Conservation (phyloP, 2,329 filamentous ascomycete genomes). For the Fusarium siculi region DNA sequence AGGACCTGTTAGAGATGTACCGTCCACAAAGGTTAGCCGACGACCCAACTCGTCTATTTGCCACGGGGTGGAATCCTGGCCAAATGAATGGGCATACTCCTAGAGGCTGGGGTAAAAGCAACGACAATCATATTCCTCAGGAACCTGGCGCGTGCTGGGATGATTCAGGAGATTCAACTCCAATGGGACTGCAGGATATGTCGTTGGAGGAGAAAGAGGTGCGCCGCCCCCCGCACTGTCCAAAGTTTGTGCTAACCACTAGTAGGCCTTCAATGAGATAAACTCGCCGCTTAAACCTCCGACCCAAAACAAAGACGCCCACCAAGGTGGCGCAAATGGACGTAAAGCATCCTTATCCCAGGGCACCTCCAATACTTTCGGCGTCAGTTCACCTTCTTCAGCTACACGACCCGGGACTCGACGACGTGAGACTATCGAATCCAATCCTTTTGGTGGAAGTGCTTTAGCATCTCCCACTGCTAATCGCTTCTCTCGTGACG, state of each 20-base stretch:
- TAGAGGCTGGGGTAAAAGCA: slow-evolving; percentile 80
- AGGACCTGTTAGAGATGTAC: slow-evolving; percentile 81
- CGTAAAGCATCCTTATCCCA: slow-evolving; percentile 88
- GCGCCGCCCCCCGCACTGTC: slow-evolving; percentile 42
- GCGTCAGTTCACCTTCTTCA: slow-evolving; percentile 77
- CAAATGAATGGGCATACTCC: slow-evolving; percentile 71
- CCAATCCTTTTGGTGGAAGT: slow-evolving; percentile 68
- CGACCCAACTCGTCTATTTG: slow-evolving; percentile 72
- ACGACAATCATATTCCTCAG: slow-evolving; percentile 77
- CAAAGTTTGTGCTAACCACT: slow-evolving; percentile 37
- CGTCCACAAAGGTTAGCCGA: slow-evolving; percentile 61
- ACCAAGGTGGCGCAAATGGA: slow-evolving; percentile 68
- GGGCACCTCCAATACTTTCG: slow-evolving; percentile 71
- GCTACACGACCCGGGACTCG: slow-evolving; percentile 78
- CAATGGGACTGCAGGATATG: slow-evolving; percentile 79
- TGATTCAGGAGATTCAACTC: slow-evolving; percentile 72
- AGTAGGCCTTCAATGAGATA: slow-evolving; percentile 84
- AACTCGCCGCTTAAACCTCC: slow-evolving; percentile 94
- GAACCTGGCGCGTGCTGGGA: slow-evolving; percentile 97
- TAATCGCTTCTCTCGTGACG: slow-evolving; percentile 70
- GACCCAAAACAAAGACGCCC: slow-evolving; percentile 75
- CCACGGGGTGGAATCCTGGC: slow-evolving; percentile 82
- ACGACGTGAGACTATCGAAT: slow-evolving; percentile 82
- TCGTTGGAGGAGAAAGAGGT: slow-evolving; percentile 70
- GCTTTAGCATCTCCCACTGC: slow-evolving; percentile 70